Base-by-base conservation (phyloP, 352 stramenopile species). In the Lagenidium sp. region DNA sequence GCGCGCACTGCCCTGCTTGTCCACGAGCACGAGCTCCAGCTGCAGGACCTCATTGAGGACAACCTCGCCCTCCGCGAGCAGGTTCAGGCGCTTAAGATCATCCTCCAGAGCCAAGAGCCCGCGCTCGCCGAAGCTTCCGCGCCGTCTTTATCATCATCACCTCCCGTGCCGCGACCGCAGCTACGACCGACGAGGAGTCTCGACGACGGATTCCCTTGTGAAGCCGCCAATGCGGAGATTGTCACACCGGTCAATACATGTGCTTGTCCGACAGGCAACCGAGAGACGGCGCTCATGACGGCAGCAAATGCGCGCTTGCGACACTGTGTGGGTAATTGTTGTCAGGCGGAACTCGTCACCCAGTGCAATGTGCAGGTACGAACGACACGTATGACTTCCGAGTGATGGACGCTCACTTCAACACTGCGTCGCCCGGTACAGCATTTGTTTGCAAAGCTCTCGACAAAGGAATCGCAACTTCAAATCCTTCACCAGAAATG, bases 21-120 rank as follows among this genome's bases (percentile, higher is more conserved):
- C n/a, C 50, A 52, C 44, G 47, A 62, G 11, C 32, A 56, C 25
- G 43, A 57, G 20, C 28, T 48, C n/a, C 47, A 68, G 13, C 38
- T 74, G 11, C 58, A 73, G 24, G 62, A 77, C 41, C 50, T 74
- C 6, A 53, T 68, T 19, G 59, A 77, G 40, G 52, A 59, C 34
- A 77, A 77, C 32, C 43, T 71, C 12, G 65, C 65, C 21, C 48
- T 77, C 38, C 48, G 66, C 10, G 62, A 77, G 37, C 65, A 77
- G 41, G 62, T 77, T 16, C 55, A 59, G 40, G 63, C 62, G 25
- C 56, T 77, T 20, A 77, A 77, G 50, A 55, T 47, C 8, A 53
- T 63, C 38, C 34, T 77, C 18, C 41, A 61, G 41, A 40, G 47
- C 12, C 46, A 19, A 44, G 24, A 24, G 29, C 24, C 26, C 43